These are phyloP conservation scores for Umbilicus rupestris DNA, from an alignment of 164 flowering plant genomes.

Conservation along the genomic window DNA sequence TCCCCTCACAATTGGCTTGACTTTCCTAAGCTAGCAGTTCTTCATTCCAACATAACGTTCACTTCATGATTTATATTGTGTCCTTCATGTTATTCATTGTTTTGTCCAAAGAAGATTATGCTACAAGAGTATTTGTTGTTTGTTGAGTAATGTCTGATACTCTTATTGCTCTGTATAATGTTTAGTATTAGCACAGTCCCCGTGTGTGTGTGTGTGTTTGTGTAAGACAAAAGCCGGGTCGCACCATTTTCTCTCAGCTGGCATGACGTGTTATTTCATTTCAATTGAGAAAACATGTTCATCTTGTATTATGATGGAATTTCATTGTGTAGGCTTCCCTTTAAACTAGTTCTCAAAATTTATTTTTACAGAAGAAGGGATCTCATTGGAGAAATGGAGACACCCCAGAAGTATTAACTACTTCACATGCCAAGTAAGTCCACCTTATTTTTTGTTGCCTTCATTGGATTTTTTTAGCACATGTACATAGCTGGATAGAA, in stretches of 20 bases:
- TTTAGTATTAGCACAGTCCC: too few relatives aligned
- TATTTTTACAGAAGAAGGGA: conserved; percentile 55
- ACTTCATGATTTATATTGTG: not conserved
- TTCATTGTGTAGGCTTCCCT: not conserved
- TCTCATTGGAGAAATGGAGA: conserved; percentile 64
- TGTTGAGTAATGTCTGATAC: not conserved
- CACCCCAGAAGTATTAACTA: conserved; percentile 40
- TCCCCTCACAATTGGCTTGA: too few relatives aligned
- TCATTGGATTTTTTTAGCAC: not conserved
- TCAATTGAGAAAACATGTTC: not conserved
- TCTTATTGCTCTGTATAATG: too few relatives aligned
- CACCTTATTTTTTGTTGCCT: conserved; percentile 9
- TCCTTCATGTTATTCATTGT: not conserved
- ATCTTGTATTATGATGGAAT: not conserved
- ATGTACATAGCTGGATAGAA: not conserved
- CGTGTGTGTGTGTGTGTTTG: not conserved
- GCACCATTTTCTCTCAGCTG: not conserved
- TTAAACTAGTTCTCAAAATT: not conserved
- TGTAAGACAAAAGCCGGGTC: not conserved
- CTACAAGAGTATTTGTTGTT: not conserved
- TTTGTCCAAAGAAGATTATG: not conserved
- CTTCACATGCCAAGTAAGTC: conserved; percentile 73
- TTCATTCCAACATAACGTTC: not conserved
- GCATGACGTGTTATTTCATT: not conserved
- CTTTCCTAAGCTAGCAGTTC: too few relatives aligned